phyloP scores from a whole-genome alignment of 257 asterid species.

The Cordia subcordata region DNA sequence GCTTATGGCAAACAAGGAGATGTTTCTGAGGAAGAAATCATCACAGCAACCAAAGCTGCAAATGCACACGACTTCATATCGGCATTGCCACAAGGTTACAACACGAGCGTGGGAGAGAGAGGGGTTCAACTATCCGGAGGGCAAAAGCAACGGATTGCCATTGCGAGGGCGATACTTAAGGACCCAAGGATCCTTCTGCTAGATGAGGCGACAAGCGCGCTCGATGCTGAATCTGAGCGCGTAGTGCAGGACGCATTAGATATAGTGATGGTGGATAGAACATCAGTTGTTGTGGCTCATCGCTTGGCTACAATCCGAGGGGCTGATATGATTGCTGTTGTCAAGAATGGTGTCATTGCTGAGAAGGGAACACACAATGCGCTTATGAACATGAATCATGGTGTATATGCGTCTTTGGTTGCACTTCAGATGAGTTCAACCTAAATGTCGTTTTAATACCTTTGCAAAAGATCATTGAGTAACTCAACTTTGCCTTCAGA shows the following conservation, averaged over 20 bases:
- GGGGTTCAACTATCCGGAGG: slow-evolving; percentile 51
- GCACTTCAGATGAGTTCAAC: slow-evolving; percentile 16
- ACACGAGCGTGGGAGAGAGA: slow-evolving; percentile 42
- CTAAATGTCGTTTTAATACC: background rate
- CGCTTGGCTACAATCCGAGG: slow-evolving; percentile 26
- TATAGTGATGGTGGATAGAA: slow-evolving; percentile 26
- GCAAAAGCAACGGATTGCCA: slow-evolving; percentile 48
- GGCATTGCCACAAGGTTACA: slow-evolving; percentile 32
- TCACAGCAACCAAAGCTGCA: slow-evolving; percentile 16
- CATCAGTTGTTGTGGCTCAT: slow-evolving; percentile 33
- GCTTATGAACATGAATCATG: slow-evolving; percentile 20
- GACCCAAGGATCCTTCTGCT: slow-evolving; percentile 41
- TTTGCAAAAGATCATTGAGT: too few species aligned
- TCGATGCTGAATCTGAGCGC: slow-evolving; percentile 46
- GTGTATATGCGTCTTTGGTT: slow-evolving; percentile 38
- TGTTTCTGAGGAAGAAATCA: slow-evolving; percentile 16
- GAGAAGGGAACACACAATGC: slow-evolving; percentile 39
- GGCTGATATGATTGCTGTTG: slow-evolving; percentile 31
- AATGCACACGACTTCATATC: slow-evolving; percentile 28
- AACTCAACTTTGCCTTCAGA: too few species aligned
- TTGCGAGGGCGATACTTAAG: slow-evolving; percentile 41
- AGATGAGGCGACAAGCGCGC: slow-evolving; percentile 54
- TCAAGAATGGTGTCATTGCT: slow-evolving; percentile 35
- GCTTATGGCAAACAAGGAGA: slow-evolving; percentile 19
- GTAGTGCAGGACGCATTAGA: slow-evolving; percentile 41